Conservation (phyloP, 2,329 filamentous ascomycete species). For the Emericellopsis cladophorae region DNA sequence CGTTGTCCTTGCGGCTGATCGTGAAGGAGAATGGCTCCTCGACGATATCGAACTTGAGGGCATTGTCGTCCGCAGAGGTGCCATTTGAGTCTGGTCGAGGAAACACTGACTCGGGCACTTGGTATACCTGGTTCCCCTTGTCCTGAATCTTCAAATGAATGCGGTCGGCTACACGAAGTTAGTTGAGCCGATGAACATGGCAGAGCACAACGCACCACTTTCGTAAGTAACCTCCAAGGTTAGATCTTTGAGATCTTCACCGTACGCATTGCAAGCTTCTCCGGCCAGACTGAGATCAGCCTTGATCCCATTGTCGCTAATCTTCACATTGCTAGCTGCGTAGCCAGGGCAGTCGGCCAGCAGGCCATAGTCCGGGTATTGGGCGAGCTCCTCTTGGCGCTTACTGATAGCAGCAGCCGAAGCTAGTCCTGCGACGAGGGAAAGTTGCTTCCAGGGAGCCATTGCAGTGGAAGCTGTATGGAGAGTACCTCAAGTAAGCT, state of each 20-base stretch:
- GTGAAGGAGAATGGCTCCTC: slow-evolving; percentile 54
- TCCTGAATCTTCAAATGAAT: slow-evolving; percentile 67
- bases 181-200: background rate
- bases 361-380: slow-evolving; percentile 3
- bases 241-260: slow-evolving; percentile 57
- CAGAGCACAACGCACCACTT: slow-evolving; percentile 7
- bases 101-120: slow-evolving; percentile 58
- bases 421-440: background rate
- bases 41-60: slow-evolving; percentile 32
- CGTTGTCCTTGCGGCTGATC: slow-evolving; percentile 28
- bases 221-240: slow-evolving; percentile 44
- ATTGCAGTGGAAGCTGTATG: too few relatives aligned
- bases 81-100: slow-evolving; percentile 29
- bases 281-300: slow-evolving; percentile 62
- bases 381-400: background rate
- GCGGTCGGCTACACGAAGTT: slow-evolving; percentile 36
- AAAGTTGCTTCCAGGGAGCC: background rate
- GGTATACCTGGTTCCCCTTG: slow-evolving; percentile 55
- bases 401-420: background rate
- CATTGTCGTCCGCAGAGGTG: slow-evolving; percentile 15
- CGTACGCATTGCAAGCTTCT: slow-evolving; percentile 62
- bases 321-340: slow-evolving; percentile 44
- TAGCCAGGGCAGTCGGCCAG: slow-evolving; percentile 53
- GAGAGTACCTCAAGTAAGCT: too few relatives aligned
- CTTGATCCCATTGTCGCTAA: slow-evolving; percentile 42